These are phyloP conservation scores for Endogone sp. DNA, from an alignment of 192 early-diverging fungal species.

Conservation along the genomic window DNA sequence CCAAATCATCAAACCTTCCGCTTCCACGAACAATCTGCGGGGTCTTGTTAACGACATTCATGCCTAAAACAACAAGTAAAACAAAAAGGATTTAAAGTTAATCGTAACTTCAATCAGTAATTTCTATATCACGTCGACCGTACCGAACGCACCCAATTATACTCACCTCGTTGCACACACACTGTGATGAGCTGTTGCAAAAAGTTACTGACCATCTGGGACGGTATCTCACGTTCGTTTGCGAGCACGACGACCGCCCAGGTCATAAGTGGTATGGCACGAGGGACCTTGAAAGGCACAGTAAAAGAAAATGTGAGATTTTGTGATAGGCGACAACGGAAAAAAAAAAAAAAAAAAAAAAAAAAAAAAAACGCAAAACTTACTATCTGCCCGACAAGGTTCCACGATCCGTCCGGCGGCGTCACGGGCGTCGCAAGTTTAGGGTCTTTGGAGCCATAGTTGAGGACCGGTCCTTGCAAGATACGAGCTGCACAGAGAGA, in stretches of 20 bases:
- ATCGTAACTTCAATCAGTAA: not conserved
- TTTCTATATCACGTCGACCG: not conserved
- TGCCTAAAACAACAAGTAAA: not conserved
- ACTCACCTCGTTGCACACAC: not conserved
- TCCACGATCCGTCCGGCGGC: slow-evolving; percentile 82
- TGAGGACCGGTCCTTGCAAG: slow-evolving; percentile 51
- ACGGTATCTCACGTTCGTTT: too few species aligned
- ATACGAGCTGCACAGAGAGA: not conserved
- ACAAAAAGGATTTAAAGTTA: not conserved
- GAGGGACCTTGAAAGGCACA: not conserved
- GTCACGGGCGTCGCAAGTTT: slow-evolving; percentile 44
- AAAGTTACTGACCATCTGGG: too few species aligned
- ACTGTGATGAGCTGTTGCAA: not conserved
- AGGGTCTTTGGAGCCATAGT: slow-evolving; percentile 53
- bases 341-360: not conserved
- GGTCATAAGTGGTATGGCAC: too few species aligned
- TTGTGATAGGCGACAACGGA: too few species aligned
- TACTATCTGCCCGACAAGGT: slow-evolving; percentile 79
- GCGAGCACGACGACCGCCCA: too few species aligned
- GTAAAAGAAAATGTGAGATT: not conserved
- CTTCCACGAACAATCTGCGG: not conserved
- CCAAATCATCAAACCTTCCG: not conserved
- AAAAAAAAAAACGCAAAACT: not conserved
- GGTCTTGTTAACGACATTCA: not conserved
- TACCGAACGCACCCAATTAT: not conserved